Evolutionary conservation across 805 yeast genomes (phyloP), one percentile per base, ranked within the genome.

Genomic region (Sugiyamaella mastotermitis): DNA sequence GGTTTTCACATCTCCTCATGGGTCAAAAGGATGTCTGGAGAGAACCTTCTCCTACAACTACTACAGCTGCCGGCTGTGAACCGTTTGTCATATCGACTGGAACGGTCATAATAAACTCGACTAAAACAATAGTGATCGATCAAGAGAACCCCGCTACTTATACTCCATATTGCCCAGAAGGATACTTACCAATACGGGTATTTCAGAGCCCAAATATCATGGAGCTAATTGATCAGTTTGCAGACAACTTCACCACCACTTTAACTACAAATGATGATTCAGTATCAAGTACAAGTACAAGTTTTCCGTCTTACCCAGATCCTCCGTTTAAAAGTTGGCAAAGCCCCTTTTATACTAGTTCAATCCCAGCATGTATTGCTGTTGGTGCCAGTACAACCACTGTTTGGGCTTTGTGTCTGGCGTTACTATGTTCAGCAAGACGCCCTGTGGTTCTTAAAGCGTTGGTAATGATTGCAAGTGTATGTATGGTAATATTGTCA

Each of bases 361-460:
- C 35, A 6, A 30, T 36, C 19, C 46, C 48, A 3, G 25, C 43
- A 6, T 18, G 27, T 20, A 36, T 45, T 5, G 33, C 38, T 9
- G 19, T 42, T n/a, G 42, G 39, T 8, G 40, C 30, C 4, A 30
- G 38, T 9, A 47, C 49, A 6, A 33, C 38, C 6, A 35, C 28
- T 16, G 28, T 32, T 9, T 46, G 45, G 46, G 11, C 31, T 6
- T 37, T 45, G 3, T 31, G 35, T 7, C n/a, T 46, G 17, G 35
- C 45, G 9, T 17, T 43, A 16, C 20, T 46, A 17, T 26, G 37
- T 9, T 34, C 41, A 11, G 20, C 29, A 7, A 15, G 44, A 13
- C 39, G 49, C 14, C 47, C 49, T n/a, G 23, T 31, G 11, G 33
- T 40, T 20, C 35, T 43, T 16, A 18, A 33, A n/a, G 26, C 30